Percentiles rank a stretch among this genome's conserved stretches.
phyloP scores from a whole-genome alignment of 116 monocot species.

The Trichopus zeylanicus region DNA sequence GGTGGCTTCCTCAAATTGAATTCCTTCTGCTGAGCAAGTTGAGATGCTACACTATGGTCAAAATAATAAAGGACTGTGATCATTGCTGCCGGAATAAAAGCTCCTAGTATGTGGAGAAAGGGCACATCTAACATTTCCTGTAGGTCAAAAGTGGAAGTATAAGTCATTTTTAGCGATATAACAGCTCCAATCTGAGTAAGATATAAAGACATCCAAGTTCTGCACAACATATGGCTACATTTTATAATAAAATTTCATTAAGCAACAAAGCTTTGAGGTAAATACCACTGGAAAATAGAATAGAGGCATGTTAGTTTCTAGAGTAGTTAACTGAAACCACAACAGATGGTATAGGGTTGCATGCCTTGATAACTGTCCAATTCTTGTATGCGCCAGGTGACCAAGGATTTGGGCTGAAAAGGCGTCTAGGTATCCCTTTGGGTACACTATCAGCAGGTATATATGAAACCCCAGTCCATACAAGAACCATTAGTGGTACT shows the following conservation, averaged over 20 bases:
- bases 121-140: slow-evolving; percentile 69
- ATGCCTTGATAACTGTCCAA: slow-evolving; percentile 74
- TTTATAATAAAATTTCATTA: too few species aligned
- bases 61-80: slow-evolving; percentile 70
- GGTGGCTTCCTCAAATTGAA: slow-evolving; percentile 73
- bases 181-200: too few species aligned
- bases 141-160: not conserved
- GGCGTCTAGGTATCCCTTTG: slow-evolving; percentile 58
- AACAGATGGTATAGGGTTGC: not conserved
- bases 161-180: too few species aligned
- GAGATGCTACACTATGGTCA: slow-evolving; percentile 75
- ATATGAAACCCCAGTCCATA: slow-evolving; percentile 69
- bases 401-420: slow-evolving; percentile 79
- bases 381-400: slow-evolving; percentile 66
- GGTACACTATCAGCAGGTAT: slow-evolving; percentile 55
- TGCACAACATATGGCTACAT: too few species aligned
- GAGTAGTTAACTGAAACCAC: too few species aligned
- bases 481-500: slow-evolving; percentile 72
- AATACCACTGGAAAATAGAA: not conserved
- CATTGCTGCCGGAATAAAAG: slow-evolving; percentile 77
- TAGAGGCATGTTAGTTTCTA: not conserved
- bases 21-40: slow-evolving; percentile 69
- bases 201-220: too few species aligned
- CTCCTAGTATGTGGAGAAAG: slow-evolving; percentile 61
- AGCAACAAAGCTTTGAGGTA: too few species aligned